phyloP scores from a whole-genome alignment of 768 basidiomycete genomes.

The Tylopilus sp. region DNA sequence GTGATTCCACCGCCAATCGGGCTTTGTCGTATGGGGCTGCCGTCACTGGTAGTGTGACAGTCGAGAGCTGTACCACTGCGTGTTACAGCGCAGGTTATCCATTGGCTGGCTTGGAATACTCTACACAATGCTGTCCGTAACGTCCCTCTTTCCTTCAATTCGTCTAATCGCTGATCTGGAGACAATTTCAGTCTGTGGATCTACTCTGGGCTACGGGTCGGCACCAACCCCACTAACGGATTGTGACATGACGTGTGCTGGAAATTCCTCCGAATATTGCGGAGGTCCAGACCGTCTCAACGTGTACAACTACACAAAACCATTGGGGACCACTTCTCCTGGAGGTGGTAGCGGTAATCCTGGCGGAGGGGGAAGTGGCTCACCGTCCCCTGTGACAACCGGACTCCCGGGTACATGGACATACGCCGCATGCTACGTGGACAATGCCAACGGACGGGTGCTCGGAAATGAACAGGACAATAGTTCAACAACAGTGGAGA shows the following conservation, averaged over 20 bases:
- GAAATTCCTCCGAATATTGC: conserved; percentile 52
- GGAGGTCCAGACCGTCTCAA: conserved; percentile 59
- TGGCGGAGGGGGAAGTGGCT: too few relatives aligned
- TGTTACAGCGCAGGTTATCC: conserved; percentile 41
- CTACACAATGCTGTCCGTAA: conserved; percentile 49
- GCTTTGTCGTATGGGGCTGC: conserved; percentile 29
- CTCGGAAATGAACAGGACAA: conserved; percentile 42
- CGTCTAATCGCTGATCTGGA: neutral
- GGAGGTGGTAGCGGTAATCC: too few relatives aligned
- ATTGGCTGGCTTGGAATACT: conserved; percentile 45
- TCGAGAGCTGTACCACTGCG: conserved; percentile 47
- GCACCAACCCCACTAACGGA: conserved; percentile 42
- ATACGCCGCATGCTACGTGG: conserved; percentile 70
- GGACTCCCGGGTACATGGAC: conserved; percentile 56
- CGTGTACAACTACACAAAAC: conserved; percentile 16
- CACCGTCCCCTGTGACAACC: conserved; percentile 42
- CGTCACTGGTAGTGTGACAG: conserved; percentile 41
- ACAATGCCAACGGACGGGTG: conserved; percentile 65
- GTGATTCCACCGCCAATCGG: conserved; percentile 35
- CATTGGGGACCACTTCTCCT: neutral
- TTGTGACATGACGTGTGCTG: conserved; percentile 41
- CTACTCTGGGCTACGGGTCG: conserved; percentile 18
- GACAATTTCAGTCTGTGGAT: conserved; percentile 24
- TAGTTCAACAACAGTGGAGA: conserved; percentile 50
- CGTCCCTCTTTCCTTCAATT: neutral